Base-by-base conservation (phyloP, 2,329 filamentous ascomycete genomes). In the Trematosphaeria pertusa region DNA sequence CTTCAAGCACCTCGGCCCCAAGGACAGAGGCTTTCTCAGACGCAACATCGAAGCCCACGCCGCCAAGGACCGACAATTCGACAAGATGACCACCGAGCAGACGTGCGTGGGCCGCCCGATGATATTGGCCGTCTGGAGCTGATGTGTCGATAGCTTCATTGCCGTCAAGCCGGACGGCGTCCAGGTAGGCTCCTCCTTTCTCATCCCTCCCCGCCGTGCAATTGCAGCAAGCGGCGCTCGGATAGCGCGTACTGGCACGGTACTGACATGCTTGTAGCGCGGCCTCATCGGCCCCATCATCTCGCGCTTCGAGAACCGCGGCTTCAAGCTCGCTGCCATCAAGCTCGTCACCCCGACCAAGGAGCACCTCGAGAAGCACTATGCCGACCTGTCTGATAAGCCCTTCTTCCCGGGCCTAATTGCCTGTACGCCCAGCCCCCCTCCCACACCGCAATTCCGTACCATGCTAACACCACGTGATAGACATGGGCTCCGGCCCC, bases 101-200 rank as follows among this genome's bases (percentile, higher is more conserved):
- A 96, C 91, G 91, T 96, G 80, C 78, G 88, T 80, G 31, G 47
- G 37, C 12, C n/a, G 10, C 14, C 17, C n/a, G n/a, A n/a, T 10
- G 26, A 14, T 18, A 36, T 22, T 33, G 42, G 35, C 8, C 17
- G 30, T 32, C 12, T 18, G 12, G 48, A 35, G 43, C 65, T 70
- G 47, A 68, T 57, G 49, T 52, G 45, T 64, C 53, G 48, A 65
- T 72, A 97, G 93, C 83, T 97, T 97, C 89, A 97, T 97, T 85
- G 94, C 94, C 76, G 91, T 99, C 86, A 99, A 99, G 91, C 94
- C 93, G 70, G 94, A 97, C 81, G 94, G 94, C 78, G 94, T 97
- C 81, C 94, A 97, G 87, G 91, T 96, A 87, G 65, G 80, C 43
- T 17, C 21, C 37, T 31, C 17, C 28, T 1, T 7, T 30, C 31